These are phyloP conservation scores for Protomyces inundatus DNA, from an alignment of 1,139 yeast species.

Conservation along the genomic window DNA sequence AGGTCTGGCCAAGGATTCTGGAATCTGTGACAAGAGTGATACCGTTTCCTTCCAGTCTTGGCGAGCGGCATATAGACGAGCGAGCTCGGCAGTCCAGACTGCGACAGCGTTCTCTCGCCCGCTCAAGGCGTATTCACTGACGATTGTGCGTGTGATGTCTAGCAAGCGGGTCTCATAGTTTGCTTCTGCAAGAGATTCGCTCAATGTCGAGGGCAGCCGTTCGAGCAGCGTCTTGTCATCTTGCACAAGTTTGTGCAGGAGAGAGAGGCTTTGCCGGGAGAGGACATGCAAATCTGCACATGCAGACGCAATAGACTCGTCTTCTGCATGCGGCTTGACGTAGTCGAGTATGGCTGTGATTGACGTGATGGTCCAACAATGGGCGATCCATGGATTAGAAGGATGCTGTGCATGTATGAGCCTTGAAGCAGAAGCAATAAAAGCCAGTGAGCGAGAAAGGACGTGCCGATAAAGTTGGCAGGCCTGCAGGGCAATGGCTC, in stretches of 20 bases:
- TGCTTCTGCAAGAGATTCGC: neutral
- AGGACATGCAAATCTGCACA: neutral
- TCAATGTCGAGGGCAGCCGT: neutral
- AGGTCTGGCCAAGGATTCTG: neutral
- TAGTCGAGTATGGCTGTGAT: neutral
- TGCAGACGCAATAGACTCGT: neutral
- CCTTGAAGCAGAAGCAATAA: constrained; percentile 30
- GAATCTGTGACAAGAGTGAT: neutral
- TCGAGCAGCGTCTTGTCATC: neutral
- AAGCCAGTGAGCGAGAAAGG: constrained; percentile 31
- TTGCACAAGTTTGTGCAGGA: neutral
- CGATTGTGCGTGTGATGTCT: neutral
- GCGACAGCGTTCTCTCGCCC: neutral
- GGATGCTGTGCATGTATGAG: constrained; percentile 1
- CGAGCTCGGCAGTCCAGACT: neutral
- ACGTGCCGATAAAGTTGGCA: constrained; percentile 33
- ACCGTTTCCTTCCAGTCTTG: neutral
- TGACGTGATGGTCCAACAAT: neutral
- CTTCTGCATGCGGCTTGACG: neutral
- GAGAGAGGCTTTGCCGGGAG: neutral
- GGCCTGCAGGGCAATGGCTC: constrained; percentile 39
- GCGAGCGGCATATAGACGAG: neutral
- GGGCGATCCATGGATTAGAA: neutral
- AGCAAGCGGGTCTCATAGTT: neutral
- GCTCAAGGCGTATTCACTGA: neutral